Conservation (phyloP, 148 eudicot species). For the Pharnaceum exiguum region DNA sequence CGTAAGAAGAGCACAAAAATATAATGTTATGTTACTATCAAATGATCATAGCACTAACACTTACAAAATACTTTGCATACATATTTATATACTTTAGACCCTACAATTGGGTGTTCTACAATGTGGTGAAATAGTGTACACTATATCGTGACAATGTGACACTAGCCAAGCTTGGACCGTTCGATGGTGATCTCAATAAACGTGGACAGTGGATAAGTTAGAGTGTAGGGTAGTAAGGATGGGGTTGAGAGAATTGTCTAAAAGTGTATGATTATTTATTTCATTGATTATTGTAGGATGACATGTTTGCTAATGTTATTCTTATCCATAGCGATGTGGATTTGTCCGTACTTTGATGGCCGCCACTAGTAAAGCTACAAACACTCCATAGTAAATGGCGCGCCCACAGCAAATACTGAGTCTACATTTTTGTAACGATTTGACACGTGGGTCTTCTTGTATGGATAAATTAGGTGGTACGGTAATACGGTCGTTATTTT, state of each 20-base stretch:
- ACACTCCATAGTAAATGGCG: neutral
- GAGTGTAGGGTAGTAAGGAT: too few species aligned
- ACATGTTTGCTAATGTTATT: neutral
- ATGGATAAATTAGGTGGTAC: too few species aligned
- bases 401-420: slow-evolving; percentile 5
- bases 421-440: too few species aligned
- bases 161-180: too few species aligned
- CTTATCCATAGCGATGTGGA: neutral
- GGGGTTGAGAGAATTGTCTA: too few species aligned
- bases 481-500: too few species aligned
- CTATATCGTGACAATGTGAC: too few species aligned
- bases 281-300: neutral
- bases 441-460: too few species aligned
- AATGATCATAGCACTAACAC: too few species aligned
- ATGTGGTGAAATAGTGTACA: neutral
- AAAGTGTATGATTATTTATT: neutral
- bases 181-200: too few species aligned
- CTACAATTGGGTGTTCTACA: neutral
- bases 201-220: too few species aligned
- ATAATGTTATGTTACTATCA: neutral
- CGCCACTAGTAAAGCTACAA: slow-evolving; percentile 6
- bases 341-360: slow-evolving; percentile 24
- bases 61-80: too few species aligned
- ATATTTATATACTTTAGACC: neutral
- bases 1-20: neutral